These are phyloP conservation scores for Citrus unshiu DNA, from an alignment of 345 rosid species.

Conservation along the genomic window DNA sequence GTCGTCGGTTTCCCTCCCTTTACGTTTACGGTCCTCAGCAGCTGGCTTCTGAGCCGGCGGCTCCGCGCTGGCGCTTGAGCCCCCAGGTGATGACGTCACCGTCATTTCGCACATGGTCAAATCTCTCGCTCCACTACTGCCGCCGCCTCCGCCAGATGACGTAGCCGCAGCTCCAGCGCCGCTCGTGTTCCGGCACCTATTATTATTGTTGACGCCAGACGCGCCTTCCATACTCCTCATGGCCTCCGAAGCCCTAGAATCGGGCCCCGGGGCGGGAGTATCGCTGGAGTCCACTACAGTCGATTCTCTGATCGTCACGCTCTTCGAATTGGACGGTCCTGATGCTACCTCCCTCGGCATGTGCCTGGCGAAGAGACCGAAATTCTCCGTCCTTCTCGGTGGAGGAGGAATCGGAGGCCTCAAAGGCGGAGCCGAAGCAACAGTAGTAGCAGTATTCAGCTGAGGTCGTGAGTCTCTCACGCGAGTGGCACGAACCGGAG, in stretches of 20 bases:
- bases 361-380: conserved; percentile 55
- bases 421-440: conserved; percentile 20
- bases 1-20: conserved; percentile 55
- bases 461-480: conserved; percentile 10
- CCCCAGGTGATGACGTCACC: conserved; percentile 46
- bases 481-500: conserved; percentile 16
- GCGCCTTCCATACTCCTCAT: conserved; percentile 19
- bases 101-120: conserved; percentile 37
- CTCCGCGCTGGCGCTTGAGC: conserved; percentile 57
- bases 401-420: conserved; percentile 49
- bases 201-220: conserved; percentile 30
- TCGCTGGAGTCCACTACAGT: conserved; percentile 63
- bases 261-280: conserved; percentile 32
- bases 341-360: conserved; percentile 33
- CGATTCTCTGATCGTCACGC: conserved; percentile 43
- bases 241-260: conserved; percentile 40
- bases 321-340: conserved; percentile 42
- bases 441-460: neutral
- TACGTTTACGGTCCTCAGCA: conserved; percentile 62
- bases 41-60: conserved; percentile 34
- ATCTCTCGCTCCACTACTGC: conserved; percentile 20
- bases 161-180: conserved; percentile 23
- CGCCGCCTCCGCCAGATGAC: conserved; percentile 17
- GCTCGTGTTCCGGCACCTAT: conserved; percentile 22
- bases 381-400: conserved; percentile 42